A percentile compares a stretch with the other conserved stretches of the same genome.
These are phyloP conservation scores for Rhododendron kiyosumense DNA, from an alignment of 148 eudicot species.

Conservation along the genomic window DNA sequence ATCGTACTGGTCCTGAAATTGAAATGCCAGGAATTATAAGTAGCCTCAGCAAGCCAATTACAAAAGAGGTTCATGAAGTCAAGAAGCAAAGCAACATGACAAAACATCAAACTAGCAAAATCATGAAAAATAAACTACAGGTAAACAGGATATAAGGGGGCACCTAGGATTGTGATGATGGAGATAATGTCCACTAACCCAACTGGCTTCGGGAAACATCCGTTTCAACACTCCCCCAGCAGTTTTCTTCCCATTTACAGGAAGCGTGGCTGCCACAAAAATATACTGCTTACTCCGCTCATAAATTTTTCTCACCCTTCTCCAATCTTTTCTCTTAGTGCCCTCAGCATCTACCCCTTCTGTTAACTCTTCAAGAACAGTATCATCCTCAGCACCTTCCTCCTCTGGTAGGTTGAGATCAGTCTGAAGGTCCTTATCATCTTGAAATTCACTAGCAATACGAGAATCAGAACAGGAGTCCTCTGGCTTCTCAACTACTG, in stretches of 20 bases:
- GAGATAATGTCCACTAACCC: constrained; percentile 85
- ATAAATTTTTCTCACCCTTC: constrained; percentile 64
- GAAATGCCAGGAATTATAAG: neutral
- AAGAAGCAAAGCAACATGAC: neutral
- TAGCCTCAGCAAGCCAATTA: neutral
- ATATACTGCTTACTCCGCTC: constrained; percentile 87
- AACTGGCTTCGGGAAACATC: constrained; percentile 77
- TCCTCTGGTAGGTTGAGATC: constrained; percentile 26
- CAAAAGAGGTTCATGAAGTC: neutral
- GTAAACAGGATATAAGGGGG: constrained; percentile 6
- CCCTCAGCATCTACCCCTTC: constrained; percentile 26
- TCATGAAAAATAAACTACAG: constrained; percentile 1
- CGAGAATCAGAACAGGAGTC: constrained; percentile 24
- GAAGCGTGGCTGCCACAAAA: constrained; percentile 95
- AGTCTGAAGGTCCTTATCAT: constrained; percentile 24
- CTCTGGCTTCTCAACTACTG: constrained; percentile 20
- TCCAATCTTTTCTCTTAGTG: constrained; percentile 55
- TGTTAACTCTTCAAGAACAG: constrained; percentile 21
- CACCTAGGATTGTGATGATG: constrained; percentile 93
- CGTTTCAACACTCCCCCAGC: constrained; percentile 82
- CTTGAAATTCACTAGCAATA: constrained; percentile 27
- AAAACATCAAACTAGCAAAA: neutral
- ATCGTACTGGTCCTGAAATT: neutral
- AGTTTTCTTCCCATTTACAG: constrained; percentile 79
- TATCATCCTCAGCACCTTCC: constrained; percentile 22